Evolutionary conservation across 805 yeast genomes (phyloP), one percentile per base, ranked within the genome.

Genomic region (Saccharomycopsis malanga): DNA sequence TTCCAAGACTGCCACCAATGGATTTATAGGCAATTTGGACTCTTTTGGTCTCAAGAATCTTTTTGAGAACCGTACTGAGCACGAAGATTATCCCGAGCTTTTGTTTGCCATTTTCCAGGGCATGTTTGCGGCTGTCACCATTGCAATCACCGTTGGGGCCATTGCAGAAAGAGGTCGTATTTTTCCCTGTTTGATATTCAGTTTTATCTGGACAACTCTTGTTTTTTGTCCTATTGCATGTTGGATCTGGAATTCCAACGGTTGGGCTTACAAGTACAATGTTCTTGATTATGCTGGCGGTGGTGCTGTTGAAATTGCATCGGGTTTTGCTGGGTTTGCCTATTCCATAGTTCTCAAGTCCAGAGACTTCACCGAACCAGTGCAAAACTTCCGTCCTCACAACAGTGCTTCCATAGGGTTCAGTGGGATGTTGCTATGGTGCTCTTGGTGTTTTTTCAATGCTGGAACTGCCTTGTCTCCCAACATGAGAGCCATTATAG

Each of bases 251-350:
- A 83, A 87, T 48, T 61, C 85, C 1, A 81, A 81, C 39, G 98
- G 98, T 34, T 91, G 98, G 98, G 96, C 96, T 32, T 74, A 73
- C 55, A 72, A 79, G 56, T 91, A 95, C 80, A 96, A 95, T 4
- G 98, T 82, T 1, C 70, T 91, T 44, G 98, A 91, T 63, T 91
- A 86, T 64, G 98, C 98, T 21, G 98, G 98, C 25, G 98, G 98
- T 48, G 97, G 97, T 0, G 95, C 97, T 0, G 96, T 91, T 23
- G 98, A 91, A 63, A 87, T 93, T 48, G 73, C 86, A 25, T 81
- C 94, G 21, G 98, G 98, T 52, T 83, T 88, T 21, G 84, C 87
- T 30, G 97, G 96, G 1, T 81, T 91, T 57, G 95, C 86, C 4
- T 82, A 82, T 56, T 79, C 88, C n/a, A 79, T 77, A 48, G 83